phyloP scores from a whole-genome alignment of 1,284 basidiomycete genomes.

The Leccinum ponderosum region DNA sequence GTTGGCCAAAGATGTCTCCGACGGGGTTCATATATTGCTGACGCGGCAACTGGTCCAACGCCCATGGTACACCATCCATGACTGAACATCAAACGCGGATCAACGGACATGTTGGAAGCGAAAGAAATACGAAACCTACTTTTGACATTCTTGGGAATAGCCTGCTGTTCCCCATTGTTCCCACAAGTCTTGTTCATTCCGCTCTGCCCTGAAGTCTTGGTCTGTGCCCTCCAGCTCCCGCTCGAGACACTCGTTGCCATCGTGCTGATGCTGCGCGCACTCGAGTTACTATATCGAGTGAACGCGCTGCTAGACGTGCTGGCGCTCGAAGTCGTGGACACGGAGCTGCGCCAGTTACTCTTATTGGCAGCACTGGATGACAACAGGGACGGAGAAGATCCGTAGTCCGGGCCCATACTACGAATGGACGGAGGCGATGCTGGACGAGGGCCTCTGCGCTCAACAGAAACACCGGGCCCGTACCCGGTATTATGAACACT shows the following conservation, averaged over 20 bases:
- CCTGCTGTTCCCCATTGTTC: conserved; percentile 29
- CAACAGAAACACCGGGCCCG: conserved; percentile 11
- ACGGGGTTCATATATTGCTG: conserved; percentile 59
- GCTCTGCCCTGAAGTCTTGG: conserved; percentile 20
- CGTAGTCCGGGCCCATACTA: conserved; percentile 41
- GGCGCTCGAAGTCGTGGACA: conserved; percentile 64
- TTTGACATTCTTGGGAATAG: conserved; percentile 75
- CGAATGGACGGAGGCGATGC: conserved; percentile 42
- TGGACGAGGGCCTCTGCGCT: conserved; percentile 25
- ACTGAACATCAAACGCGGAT: conserved; percentile 41
- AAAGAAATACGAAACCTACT: conserved; percentile 47
- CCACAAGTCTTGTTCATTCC: conserved; percentile 20
- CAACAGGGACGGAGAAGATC: conserved; percentile 14
- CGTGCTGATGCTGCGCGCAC: conserved; percentile 69
- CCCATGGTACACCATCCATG: conserved; percentile 74
- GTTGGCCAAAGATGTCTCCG: conserved; percentile 60
- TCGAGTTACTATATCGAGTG: conserved; percentile 77
- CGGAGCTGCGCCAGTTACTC: conserved; percentile 75
- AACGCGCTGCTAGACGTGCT: conserved; percentile 69
- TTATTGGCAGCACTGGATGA: conserved; percentile 30
- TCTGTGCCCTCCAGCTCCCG: conserved; percentile 54
- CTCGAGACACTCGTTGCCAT: conserved; percentile 74
- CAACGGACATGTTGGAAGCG: background rate
- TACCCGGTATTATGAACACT: conserved; percentile 12
- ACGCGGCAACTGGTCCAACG: conserved; percentile 64